Conservation (phyloP, 2,329 filamentous ascomycete species). For the Fusarium transvaalense region DNA sequence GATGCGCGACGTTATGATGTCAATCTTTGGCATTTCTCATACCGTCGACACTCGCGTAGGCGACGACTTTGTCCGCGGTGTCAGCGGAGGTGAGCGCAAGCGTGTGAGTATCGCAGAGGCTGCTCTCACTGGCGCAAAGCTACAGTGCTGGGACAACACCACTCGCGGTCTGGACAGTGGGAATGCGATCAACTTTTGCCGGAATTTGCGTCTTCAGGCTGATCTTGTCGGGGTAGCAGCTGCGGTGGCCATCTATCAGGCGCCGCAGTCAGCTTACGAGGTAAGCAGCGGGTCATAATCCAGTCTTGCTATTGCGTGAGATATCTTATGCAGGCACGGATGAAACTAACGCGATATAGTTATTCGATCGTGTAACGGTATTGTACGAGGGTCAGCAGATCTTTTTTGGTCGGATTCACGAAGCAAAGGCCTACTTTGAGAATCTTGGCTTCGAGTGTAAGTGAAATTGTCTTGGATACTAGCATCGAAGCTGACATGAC, state of each 20-base stretch:
- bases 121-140: conserved; percentile 42
- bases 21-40: conserved; percentile 82
- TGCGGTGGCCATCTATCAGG: conserved; percentile 67
- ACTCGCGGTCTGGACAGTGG: conserved; percentile 50
- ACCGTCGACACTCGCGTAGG: conserved; percentile 80
- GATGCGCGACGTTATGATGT: conserved; percentile 70
- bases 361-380: conserved; percentile 76
- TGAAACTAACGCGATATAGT: conserved; percentile 58
- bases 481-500: neutral
- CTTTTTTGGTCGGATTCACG: conserved; percentile 70
- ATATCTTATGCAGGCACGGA: neutral
- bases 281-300: conserved; percentile 22
- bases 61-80: conserved; percentile 75
- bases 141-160: conserved; percentile 52
- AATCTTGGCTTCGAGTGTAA: conserved; percentile 50
- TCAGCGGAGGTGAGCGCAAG: conserved; percentile 83
- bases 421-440: conserved; percentile 73
- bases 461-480: accelerated
- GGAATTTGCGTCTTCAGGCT: conserved; percentile 45
- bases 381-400: conserved; percentile 77
- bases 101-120: conserved; percentile 83
- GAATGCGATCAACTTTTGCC: conserved; percentile 48
- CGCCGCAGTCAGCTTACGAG: conserved; percentile 69
- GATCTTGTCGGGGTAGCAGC: conserved; percentile 47
- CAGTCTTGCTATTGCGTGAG: neutral